Evolutionary conservation across 164 flowering plant genomes (phyloP).

Genomic region (Chimonanthus praecox): DNA sequence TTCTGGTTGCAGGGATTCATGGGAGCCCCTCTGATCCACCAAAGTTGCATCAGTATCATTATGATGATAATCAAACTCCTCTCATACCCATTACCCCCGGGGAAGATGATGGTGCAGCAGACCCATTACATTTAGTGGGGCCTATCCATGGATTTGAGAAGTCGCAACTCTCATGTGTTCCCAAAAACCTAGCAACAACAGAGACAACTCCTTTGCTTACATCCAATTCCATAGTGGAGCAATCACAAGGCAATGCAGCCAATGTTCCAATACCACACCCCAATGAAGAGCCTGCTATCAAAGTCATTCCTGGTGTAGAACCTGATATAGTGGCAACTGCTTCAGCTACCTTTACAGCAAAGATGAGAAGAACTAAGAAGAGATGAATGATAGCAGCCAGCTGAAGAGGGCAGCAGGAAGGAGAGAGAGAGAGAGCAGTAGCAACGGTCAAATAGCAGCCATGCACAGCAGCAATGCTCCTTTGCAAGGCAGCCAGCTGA

Average conservation of each 20-base stretch:
- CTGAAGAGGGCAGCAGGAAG: too few species aligned
- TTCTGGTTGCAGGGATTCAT: too few species aligned
- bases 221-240: background rate
- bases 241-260: constrained; percentile 14
- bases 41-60: constrained; percentile 24
- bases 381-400: too few species aligned
- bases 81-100: constrained; percentile 65
- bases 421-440: too few species aligned
- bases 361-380: constrained; percentile 43
- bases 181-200: constrained; percentile 11
- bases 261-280: constrained; percentile 11
- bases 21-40: constrained; percentile 52
- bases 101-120: constrained; percentile 75
- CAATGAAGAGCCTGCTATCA: constrained; percentile 18
- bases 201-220: background rate
- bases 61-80: constrained; percentile 36
- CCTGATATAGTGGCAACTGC: constrained; percentile 65
- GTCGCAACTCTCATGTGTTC: constrained; percentile 16
- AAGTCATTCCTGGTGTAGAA: constrained; percentile 29
- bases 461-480: too few species aligned
- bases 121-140: constrained; percentile 18
- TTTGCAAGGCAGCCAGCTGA: too few species aligned
- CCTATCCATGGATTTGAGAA: constrained; percentile 13
- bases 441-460: too few species aligned
- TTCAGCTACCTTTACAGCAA: constrained; percentile 58